A percentile compares a stretch with the other conserved stretches of the same genome.
phyloP scores from a whole-genome alignment of 495 filamentous ascomycete species.

The Filosporella fistucella region DNA sequence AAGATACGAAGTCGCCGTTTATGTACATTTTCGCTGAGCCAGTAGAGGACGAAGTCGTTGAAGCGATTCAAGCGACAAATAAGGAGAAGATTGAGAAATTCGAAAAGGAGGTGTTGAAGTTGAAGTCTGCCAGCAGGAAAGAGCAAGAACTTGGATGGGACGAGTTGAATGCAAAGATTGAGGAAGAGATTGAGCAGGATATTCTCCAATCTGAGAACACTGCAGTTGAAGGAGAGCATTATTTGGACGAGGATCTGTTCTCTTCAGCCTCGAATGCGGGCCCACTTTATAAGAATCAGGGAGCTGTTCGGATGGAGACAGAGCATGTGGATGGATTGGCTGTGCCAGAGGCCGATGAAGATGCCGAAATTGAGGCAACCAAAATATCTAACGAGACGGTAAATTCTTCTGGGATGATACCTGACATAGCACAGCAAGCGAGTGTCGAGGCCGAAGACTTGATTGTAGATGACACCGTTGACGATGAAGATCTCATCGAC shows the following conservation, averaged over 20 bases:
- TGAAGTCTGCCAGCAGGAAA: conserved; percentile 1
- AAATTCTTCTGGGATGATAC: conserved; percentile 18
- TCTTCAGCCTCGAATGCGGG: too few species aligned
- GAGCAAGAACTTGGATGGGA: conserved; percentile 9
- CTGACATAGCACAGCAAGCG: conserved; percentile 11
- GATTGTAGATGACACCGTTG: not conserved
- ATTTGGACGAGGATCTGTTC: too few species aligned
- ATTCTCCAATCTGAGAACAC: too few species aligned
- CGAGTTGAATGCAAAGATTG: conserved; percentile 20
- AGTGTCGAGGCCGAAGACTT: not conserved
- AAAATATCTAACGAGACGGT: too few species aligned
- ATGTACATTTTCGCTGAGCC: conserved; percentile 93
- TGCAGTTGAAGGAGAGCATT: not conserved
- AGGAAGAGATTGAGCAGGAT: conserved; percentile 21
- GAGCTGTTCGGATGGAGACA: too few species aligned
- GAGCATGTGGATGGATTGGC: too few species aligned
- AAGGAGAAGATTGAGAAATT: conserved; percentile 60
- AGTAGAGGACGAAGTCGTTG: conserved; percentile 64
- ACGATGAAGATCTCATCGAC: not conserved
- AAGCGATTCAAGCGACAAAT: conserved; percentile 65
- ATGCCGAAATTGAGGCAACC: conserved; percentile 24
- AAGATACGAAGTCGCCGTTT: conserved; percentile 43
- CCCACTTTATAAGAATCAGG: too few species aligned
- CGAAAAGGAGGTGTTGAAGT: conserved; percentile 48
- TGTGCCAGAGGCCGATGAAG: too few species aligned